phyloP scores from a whole-genome alignment of 2,329 filamentous ascomycete species.

The Trichoderma sp. region DNA sequence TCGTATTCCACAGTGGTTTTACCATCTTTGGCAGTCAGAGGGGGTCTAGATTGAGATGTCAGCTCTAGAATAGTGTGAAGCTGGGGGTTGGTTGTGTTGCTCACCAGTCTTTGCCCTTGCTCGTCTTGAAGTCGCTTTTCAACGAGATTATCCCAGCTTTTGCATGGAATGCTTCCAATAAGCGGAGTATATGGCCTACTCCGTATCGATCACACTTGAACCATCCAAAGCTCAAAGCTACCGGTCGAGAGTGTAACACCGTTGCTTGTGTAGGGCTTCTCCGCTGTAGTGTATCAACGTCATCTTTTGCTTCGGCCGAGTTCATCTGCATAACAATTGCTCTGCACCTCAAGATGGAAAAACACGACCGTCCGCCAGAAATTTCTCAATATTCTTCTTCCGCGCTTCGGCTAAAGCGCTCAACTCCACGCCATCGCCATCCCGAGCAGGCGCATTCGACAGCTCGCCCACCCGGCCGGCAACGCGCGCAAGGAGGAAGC shows the following conservation, averaged over 20 bases:
- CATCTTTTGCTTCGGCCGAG: no score
- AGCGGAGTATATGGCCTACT: not conserved
- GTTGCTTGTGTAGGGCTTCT: not conserved
- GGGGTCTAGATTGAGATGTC: not conserved
- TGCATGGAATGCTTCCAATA: not conserved
- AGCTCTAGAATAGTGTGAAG: not conserved
- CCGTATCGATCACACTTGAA: not conserved
- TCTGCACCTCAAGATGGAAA: constrained; percentile 27
- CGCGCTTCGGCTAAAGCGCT: constrained; percentile 44
- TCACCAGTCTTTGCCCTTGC: not conserved
- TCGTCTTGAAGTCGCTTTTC: not conserved
- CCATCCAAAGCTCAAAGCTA: not conserved
- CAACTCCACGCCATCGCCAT: constrained; percentile 32
- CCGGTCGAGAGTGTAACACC: not conserved
- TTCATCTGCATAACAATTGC: not conserved
- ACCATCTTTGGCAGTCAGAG: not conserved
- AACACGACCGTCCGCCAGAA: constrained; percentile 39
- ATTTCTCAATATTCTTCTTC: constrained; percentile 45
- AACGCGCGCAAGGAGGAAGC: constrained; percentile 62
- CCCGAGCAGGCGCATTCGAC: constrained; percentile 30
- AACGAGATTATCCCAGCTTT: not conserved
- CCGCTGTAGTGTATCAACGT: not conserved
- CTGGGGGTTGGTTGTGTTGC: not conserved
- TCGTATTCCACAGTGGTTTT: not conserved
- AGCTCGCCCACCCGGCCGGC: constrained; percentile 53